phyloP scores from a whole-genome alignment of 805 yeast species.

The Metschnikowia bowlesiae region DNA sequence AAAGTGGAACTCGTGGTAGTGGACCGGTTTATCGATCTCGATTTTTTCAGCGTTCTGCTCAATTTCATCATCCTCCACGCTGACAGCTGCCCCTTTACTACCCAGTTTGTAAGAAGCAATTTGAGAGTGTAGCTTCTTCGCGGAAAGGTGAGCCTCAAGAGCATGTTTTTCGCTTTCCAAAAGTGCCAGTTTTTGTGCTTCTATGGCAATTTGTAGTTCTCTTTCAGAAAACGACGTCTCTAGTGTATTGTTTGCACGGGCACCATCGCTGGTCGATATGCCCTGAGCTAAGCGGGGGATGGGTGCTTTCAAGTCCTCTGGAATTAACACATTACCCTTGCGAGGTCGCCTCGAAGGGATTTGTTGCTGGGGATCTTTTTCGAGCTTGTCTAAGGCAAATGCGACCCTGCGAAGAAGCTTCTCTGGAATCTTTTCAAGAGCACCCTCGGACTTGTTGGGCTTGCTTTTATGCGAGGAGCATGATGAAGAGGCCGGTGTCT shows the following conservation, averaged over 20 bases:
- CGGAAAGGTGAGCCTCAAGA: conserved; percentile 69
- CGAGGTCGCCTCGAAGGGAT: conserved; percentile 54
- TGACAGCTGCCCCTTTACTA: conserved; percentile 3
- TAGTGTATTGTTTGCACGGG: conserved; percentile 12
- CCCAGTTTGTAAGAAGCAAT: conserved; percentile 43
- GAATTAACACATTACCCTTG: conserved; percentile 49
- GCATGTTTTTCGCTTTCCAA: conserved; percentile 69
- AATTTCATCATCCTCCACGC: conserved; percentile 20
- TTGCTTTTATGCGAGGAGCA: conserved; percentile 37
- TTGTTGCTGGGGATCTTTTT: conserved; percentile 60
- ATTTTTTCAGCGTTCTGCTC: conserved; percentile 19
- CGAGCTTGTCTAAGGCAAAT: conserved; percentile 71
- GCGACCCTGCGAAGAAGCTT: conserved; percentile 57
- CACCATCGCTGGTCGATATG: conserved; percentile 44
- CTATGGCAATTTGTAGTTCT: conserved; percentile 54
- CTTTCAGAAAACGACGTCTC: conserved; percentile 35
- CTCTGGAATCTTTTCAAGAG: conserved; percentile 29
- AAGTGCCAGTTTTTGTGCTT: conserved; percentile 49
- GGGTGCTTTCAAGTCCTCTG: conserved; percentile 62
- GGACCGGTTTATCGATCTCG: conserved; percentile 71
- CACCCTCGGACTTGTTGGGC: conserved; percentile 34
- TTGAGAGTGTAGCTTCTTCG: conserved; percentile 65
- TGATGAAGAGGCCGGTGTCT: not conserved
- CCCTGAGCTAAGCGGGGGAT: conserved; percentile 67
- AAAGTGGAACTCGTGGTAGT: conserved; percentile 52